Conservation (phyloP, 2,329 filamentous ascomycete genomes). For the Cladophialophora chaetospira region DNA sequence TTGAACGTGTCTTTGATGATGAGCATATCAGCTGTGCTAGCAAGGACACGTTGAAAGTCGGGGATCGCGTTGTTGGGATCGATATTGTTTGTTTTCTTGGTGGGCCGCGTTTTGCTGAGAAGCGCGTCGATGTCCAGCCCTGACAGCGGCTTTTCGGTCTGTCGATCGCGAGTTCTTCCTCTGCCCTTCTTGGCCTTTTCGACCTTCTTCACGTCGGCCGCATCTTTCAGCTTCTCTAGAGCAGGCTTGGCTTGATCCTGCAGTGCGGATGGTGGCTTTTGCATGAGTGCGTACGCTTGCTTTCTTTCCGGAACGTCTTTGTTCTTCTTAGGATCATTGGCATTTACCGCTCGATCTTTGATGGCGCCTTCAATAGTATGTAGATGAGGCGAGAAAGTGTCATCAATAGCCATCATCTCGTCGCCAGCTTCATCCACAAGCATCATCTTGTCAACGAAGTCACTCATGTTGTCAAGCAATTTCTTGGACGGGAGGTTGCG, state of each 20-base stretch:
- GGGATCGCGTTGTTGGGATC: slow-evolving; percentile 77
- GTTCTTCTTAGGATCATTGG: slow-evolving; percentile 49
- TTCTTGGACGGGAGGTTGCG: slow-evolving; percentile 77
- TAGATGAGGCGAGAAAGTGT: slow-evolving; percentile 81
- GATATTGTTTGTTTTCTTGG: slow-evolving; percentile 44
- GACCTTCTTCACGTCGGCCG: slow-evolving; percentile 84
- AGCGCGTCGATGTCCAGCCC: slow-evolving; percentile 84
- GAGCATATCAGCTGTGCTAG: slow-evolving; percentile 59
- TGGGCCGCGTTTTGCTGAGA: slow-evolving; percentile 60
- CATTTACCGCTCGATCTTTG: slow-evolving; percentile 75
- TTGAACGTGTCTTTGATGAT: slow-evolving; percentile 68
- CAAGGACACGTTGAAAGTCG: slow-evolving; percentile 81
- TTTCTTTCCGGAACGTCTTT: slow-evolving; percentile 61
- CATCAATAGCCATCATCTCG: slow-evolving; percentile 75
- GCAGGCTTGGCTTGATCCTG: slow-evolving; percentile 58
- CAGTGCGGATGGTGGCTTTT: slow-evolving; percentile 69
- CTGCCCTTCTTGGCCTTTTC: slow-evolving; percentile 77
- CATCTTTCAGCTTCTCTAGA: slow-evolving; percentile 66
- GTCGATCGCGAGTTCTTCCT: slow-evolving; percentile 66
- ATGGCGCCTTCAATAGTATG: slow-evolving; percentile 88
- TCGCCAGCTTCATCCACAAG: slow-evolving; percentile 71
- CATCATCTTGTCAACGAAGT: slow-evolving; percentile 93
- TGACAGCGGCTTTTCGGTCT: slow-evolving; percentile 79
- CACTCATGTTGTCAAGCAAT: slow-evolving; percentile 78
- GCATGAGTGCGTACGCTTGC: slow-evolving; percentile 70